Base-by-base conservation (phyloP, 148 eudicot species). In the Linanthus parryae region DNA sequence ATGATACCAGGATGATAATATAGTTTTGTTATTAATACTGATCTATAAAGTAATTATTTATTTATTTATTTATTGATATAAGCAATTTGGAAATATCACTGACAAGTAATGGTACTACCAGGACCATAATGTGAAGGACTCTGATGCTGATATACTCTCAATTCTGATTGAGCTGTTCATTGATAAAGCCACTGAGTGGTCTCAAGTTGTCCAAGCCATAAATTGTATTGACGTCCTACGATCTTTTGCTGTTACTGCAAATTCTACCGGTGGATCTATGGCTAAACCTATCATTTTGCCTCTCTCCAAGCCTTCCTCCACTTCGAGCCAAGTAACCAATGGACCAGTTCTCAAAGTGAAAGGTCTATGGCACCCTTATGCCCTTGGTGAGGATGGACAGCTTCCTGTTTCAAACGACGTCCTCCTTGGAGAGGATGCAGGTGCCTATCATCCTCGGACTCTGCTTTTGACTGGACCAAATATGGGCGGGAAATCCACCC, bases 401-500 rank as follows among this genome's bases (percentile, higher is more conserved):
- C 46, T 74, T 40, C 90, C 99, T 43, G 94, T 92, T 61, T 88
- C 99, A 21, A 92, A 92, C 74, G 95, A 88, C 54, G 22, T 92
- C 44, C 30, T 34, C 52, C 77, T 92, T 44, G 98, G 98, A 47
- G 91, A 77, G 37, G 67, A 75, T 25, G 25, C 63, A 39, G 62
- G 66, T 70, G 73, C 54, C 19, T 66, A 71, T 22, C 63, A 58
- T 69, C 88, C 95, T 24, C 70, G 74, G 17, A 73, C 99, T 56
- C 66, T 92, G 68, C 82, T 92, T n/a, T 71, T 92, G 82, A 92
- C 99, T 45, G 99, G 99, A 59, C 99, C 99, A 35, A 92, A 92
- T 68, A 92, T 92, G 99, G 99, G 99, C 14, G 99, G 99, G 44
- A 92, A 92, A 68, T 92, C 99, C 22, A 92, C 99, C 36, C 96